phyloP scores from a whole-genome alignment of 768 basidiomycete genomes.

The Tulasnella sp. region DNA sequence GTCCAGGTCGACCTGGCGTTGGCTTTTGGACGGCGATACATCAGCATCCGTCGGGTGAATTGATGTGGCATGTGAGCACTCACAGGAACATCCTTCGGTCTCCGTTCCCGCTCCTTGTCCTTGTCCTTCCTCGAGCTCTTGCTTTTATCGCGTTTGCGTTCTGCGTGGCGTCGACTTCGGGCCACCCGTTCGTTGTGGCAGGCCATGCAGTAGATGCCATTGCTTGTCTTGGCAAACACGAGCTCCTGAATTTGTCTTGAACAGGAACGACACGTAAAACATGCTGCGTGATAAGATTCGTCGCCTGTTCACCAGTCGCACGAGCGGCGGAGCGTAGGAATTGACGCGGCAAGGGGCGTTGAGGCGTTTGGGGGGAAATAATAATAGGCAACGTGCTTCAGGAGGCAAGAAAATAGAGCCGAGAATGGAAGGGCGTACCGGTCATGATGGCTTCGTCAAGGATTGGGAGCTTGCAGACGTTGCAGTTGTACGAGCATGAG shows the following conservation, averaged over 20 bases:
- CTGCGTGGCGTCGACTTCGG: conserved; percentile 85
- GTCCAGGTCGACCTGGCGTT: conserved; percentile 21
- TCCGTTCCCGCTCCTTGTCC: conserved; percentile 30
- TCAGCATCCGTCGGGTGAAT: background rate
- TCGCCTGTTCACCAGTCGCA: conserved; percentile 53
- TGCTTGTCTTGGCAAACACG: conserved; percentile 96
- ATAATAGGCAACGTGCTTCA: conserved; percentile 5
- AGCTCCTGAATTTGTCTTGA: conserved; percentile 94
- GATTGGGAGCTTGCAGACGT: conserved; percentile 90
- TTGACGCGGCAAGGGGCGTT: background rate
- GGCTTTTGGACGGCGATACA: background rate
- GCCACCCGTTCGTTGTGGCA: conserved; percentile 98
- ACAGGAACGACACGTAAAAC: conserved; percentile 98
- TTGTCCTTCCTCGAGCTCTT: conserved; percentile 41
- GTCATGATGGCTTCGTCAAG: conserved; percentile 99
- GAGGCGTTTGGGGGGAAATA: background rate
- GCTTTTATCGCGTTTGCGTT: conserved; percentile 72
- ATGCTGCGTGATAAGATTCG: conserved; percentile 97
- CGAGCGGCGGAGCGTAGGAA: background rate
- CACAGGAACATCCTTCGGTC: conserved; percentile 28
- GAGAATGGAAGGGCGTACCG: conserved; percentile 44
- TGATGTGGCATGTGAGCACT: background rate
- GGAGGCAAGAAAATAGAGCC: background rate
- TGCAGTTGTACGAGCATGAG: conserved; percentile 93
- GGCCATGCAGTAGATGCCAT: conserved; percentile 98